Evolutionary conservation across 106 monocot species (phyloP), one percentile per base, ranked within the genome.

Genomic region (Phalaenopsis equestris): DNA sequence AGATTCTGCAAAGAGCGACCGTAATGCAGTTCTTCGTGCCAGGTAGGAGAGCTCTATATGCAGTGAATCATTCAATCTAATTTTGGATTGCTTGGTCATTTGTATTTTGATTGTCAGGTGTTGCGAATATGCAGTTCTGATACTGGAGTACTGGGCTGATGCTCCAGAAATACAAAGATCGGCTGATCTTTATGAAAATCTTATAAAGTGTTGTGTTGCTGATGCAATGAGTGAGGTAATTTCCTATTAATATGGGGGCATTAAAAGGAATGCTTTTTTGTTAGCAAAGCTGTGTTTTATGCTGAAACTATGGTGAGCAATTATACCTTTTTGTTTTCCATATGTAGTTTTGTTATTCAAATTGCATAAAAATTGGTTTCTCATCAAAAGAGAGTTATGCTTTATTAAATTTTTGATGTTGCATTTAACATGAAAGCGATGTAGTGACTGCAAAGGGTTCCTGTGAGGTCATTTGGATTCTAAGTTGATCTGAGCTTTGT

Each of bases 211-310:
- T 75, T 99, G 99, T 86, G 94, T 99, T 17, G 94, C 94, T 77
- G 99, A 99, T 93, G 94, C 99, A 70, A 99, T 99, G 91, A 93
- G 99, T 82, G 99, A 99, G 94, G 99, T 95, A 87, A n/a, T 79
- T 23, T 1, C 42, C 36, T 8, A 36, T 67, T 23, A n/a, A 45
- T 45, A 45, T 45, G 43, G 3, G 43, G 43, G 43, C 6, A 45
- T 45, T 45, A 45, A 45, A 45, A 45, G 43, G 43, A 45, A 4
- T 45, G 43, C 43, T 45, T 45, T 4, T 45, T 45, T 45, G 6
- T 45, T 45, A 45, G 43, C 41, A 4, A 45, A 4, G 6, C 43
- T 45, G 43, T 45, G 43, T 45, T 45, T 30, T 45, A 45, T 45
- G 43, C 43, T 45, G 43, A 45, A 45, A 6, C 43, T 45, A 45